Base-by-base conservation (phyloP, 192 early-diverging fungal species). In the Coemansia umbellata region DNA sequence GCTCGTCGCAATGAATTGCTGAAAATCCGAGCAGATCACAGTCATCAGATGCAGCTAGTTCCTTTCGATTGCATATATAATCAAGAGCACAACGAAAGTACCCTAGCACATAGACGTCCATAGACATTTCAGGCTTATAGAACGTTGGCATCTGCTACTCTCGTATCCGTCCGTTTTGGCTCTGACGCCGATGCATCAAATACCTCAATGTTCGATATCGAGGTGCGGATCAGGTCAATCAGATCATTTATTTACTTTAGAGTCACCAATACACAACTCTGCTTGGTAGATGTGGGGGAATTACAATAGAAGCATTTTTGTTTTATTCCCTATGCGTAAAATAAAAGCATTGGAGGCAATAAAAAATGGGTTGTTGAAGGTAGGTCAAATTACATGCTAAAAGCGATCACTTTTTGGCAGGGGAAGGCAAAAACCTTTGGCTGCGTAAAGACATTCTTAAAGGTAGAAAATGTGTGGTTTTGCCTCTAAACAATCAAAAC, bases 211-310 rank as follows among this genome's bases (percentile, higher is more conserved):
- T 79, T 83, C 11, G 73, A 67, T 21, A 88, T 57, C 17, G 74
- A 66, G 42, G 87, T 91, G 62, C 93, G 90, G 45, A 99, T 95
- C 51, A 95, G 69, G 47, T 96, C 92, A 59, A 99, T 91, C 53
- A 99, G 78, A 18, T 90, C 91, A 66, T 93, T 95, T 58, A 99
- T 80, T 63, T 91, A 96, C 65, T 91, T 92, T 33, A 88, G 84
- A 15, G 92, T 93, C 11, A 98, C 88, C 74, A 91, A 76, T 54
- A 94, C 87, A 57, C 93, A 95, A 47, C 87, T 78, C 57, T 84
- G 86, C 81, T 95, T n/a, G n/a, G 37, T 5, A n/a, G 14, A 19
- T 5, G 1, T 4, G 37, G 15, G n/a, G 15, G 37, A 4, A 39
- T 1, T 4, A 19, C 37, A n/a, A 1, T 17, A 19, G 3, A n/a